phyloP scores from a whole-genome alignment of 2,329 filamentous ascomycete genomes.

The Alternaria brassicae region DNA sequence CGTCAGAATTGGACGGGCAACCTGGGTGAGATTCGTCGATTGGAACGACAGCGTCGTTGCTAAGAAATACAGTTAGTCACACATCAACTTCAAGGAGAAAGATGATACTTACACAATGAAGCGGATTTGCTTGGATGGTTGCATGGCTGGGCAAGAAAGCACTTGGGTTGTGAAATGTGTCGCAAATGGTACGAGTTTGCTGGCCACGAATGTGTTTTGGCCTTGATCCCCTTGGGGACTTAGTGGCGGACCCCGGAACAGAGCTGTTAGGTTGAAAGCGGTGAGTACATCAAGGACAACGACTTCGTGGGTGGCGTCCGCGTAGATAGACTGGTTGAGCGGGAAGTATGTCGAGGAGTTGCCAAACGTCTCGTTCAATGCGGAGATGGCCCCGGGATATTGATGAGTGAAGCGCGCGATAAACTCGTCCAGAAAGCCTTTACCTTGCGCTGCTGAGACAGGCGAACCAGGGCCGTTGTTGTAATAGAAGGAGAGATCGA shows the following conservation, averaged over 20 bases:
- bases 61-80: not conserved
- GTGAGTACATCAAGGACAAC: slow-evolving; percentile 40
- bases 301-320: slow-evolving; percentile 54
- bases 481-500: slow-evolving; percentile 51
- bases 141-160: slow-evolving; percentile 28
- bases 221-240: slow-evolving; percentile 25
- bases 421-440: slow-evolving; percentile 41
- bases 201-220: slow-evolving; percentile 37
- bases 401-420: slow-evolving; percentile 38
- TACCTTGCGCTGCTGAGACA: slow-evolving; percentile 43
- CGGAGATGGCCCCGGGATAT: slow-evolving; percentile 30
- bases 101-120: slow-evolving; percentile 36
- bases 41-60: slow-evolving; percentile 41
- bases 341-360: slow-evolving; percentile 54
- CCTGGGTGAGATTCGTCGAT: slow-evolving; percentile 33
- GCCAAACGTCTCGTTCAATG: slow-evolving; percentile 46
- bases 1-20: slow-evolving; percentile 30
- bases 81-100: not conserved
- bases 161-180: slow-evolving; percentile 44
- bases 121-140: slow-evolving; percentile 37
- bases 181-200: slow-evolving; percentile 39
- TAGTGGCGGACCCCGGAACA: slow-evolving; percentile 39
- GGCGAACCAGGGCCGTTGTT: slow-evolving; percentile 43
- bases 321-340: slow-evolving; percentile 54
- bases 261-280: slow-evolving; percentile 41